Conservation (phyloP, 2,329 filamentous ascomycete genomes). For the Pseudocercospora eumusae region DNA sequence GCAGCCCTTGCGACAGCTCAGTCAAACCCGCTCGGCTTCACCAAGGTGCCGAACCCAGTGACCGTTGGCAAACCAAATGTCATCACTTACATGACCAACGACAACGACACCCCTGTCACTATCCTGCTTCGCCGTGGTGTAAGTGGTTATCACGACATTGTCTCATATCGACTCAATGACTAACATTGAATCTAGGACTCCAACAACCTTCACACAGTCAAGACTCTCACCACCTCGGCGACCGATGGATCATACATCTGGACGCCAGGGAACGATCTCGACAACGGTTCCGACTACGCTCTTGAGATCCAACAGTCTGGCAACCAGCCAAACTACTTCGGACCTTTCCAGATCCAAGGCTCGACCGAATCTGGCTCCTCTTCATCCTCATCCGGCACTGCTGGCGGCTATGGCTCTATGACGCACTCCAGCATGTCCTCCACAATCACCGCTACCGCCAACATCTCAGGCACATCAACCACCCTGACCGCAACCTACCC, state of each 20-base stretch:
- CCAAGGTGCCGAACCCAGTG: slow-evolving; percentile 52
- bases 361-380: slow-evolving; percentile 19
- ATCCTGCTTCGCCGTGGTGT: slow-evolving; percentile 59
- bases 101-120: slow-evolving; percentile 48
- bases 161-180: not conserved
- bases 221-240: slow-evolving; percentile 33
- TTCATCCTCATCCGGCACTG: slow-evolving; percentile 27
- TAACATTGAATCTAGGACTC: slow-evolving; percentile 29
- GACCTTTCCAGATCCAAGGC: slow-evolving; percentile 51
- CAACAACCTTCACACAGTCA: slow-evolving; percentile 53
- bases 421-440: slow-evolving; percentile 34
- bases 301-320: slow-evolving; percentile 58
- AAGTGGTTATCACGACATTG: not conserved
- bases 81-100: slow-evolving; percentile 35
- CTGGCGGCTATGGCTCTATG: not conserved
- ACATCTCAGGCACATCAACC: slow-evolving; percentile 15
- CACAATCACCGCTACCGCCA: slow-evolving; percentile 35
- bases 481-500: slow-evolving; percentile 16
- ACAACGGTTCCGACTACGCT: slow-evolving; percentile 55
- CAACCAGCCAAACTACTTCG: slow-evolving; percentile 57
- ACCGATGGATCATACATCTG: slow-evolving; percentile 46
- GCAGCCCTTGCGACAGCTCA: slow-evolving; percentile 53
- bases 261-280: slow-evolving; percentile 50
- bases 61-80: slow-evolving; percentile 48
- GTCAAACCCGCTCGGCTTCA: slow-evolving; percentile 52